Base-by-base conservation (phyloP, 2,329 filamentous ascomycete species). In the Fusarium nematophilum region DNA sequence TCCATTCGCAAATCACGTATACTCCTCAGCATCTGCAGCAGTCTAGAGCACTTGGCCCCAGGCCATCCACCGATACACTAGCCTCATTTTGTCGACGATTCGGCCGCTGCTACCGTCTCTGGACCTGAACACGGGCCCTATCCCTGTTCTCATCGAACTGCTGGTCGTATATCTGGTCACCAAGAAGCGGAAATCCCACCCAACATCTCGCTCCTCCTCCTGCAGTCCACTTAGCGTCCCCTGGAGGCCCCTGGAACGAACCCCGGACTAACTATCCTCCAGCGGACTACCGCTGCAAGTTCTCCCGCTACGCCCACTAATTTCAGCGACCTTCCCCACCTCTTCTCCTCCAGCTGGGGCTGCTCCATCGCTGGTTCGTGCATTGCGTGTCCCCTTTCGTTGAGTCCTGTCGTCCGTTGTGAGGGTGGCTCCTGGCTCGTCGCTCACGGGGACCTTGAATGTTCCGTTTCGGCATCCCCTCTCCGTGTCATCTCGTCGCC, bases 361-460 rank as follows among this genome's bases (percentile, higher is more conserved):
- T 18, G 25, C 30, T 48, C 54, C 42, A 23, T 42, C 40, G 46
- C 38, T 62, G 57, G 64, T 62, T 58, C 64, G 65, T 57, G 60
- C 60, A 64, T 64, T 68, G 65, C 65, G 60, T 66, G 52, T 66
- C 62, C 62, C 64, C 60, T 64, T 31, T 60, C 51, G 57, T n/a
- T 55, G 27, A 47, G 37, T 54, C 38, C 40, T 50, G n/a, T n/a
- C n/a, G n/a, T n/a, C n/a, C n/a, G n/a, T n/a, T n/a, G n/a, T n/a
- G n/a, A n/a, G n/a, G n/a, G n/a, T n/a, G 62, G 56, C 60, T 65
- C 59, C 47, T 65, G 42, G 57, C 53, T 57, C 53, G 42, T 65
- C 47, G 57, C 54, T 55, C 54, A 57, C 57, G 56, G 51, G 65
- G 57, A 54, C 61, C 59, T 67, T 65, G 59, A 68, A 66, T 66